Evolutionary conservation across 192 early-diverging fungal species (phyloP), one percentile per base, ranked within the genome.

Genomic region (Coemansia sp.): DNA sequence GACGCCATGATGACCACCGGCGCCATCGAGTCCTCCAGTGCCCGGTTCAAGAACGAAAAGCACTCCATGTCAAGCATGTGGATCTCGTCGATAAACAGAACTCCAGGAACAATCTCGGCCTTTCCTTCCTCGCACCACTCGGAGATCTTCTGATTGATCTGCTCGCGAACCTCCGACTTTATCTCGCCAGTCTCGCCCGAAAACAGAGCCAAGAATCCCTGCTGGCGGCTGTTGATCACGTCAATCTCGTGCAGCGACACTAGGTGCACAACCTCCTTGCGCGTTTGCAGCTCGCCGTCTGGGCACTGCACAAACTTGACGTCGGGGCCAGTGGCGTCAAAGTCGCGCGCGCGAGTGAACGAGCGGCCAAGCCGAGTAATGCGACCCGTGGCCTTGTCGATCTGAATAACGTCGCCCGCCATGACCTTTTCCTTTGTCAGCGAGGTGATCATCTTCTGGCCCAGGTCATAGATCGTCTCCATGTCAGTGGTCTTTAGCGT

Each of bases 31-130:
- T 95, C 94, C 78, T 99, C 97, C 6, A 99, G 83, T 5, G 97
- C 97, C 19, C 95, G 87, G 71, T 99, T 99, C 50, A 99, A 70
- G 86, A 92, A 99, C 17, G 97, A 98, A 70, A 99, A 99, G 68
- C 95, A 99, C 74, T 99, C 97, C 76, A 99, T 98, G 52, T 99
- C 97, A 34, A 99, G 92, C 91, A 98, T 98, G 74, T 99, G 97
- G 33, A 99, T 95, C 82, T 99, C 97, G 70, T 99, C 97, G 63
- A 99, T 94, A 72, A 99, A 99, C 50, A 99, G 85, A 29, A 95
- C 96, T 40, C 97, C 97, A 21, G 97, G 95, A 2, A 99, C 90
- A 74, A 99, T 93, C 70, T 98, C 95, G 11, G 95, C 90, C 67
- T 97, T 99, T 53, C 95, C 95, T 74, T 99, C 95, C 79, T 99